phyloP scores from a whole-genome alignment of 192 early-diverging fungal species.

The Irineochytrium annulatum region DNA sequence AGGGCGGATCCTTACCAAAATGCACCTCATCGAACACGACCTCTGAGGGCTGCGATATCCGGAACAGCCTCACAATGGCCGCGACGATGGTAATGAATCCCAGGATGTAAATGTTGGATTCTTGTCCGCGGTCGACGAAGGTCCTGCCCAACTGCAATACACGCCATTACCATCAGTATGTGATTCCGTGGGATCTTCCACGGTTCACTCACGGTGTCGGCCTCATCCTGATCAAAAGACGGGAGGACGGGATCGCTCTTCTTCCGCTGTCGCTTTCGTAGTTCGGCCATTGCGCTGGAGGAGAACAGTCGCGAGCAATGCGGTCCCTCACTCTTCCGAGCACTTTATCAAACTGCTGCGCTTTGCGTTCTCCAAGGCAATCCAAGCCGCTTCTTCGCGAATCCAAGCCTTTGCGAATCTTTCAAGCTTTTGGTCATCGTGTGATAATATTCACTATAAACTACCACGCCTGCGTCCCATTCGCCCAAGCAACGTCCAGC shows the following conservation, averaged over 20 bases:
- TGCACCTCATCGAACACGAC: constrained; percentile 53
- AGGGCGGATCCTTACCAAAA: constrained; percentile 25
- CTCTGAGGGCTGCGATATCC: constrained; percentile 37
- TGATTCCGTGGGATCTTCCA: too few species aligned
- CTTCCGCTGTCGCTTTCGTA: neutral
- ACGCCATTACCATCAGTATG: too few species aligned
- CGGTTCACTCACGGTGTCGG: neutral
- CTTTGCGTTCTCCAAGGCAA: too few species aligned
- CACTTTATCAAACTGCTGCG: too few species aligned
- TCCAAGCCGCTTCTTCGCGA: too few species aligned
- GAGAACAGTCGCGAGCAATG: too few species aligned
- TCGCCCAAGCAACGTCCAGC: too few species aligned
- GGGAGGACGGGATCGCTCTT: neutral
- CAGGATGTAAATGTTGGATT: constrained; percentile 28
- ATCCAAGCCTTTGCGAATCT: too few species aligned
- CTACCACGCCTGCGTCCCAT: too few species aligned
- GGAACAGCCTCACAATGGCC: constrained; percentile 35
- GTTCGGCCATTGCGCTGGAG: neutral
- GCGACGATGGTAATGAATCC: constrained; percentile 33
- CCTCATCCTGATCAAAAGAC: neutral
- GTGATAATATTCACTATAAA: too few species aligned
- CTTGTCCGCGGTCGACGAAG: constrained; percentile 19
- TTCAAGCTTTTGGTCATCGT: too few species aligned
- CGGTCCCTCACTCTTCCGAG: too few species aligned
- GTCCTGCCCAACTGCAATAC: constrained; percentile 3